Base-by-base conservation (phyloP, 495 filamentous ascomycete genomes). In the Tirmania nivea region DNA sequence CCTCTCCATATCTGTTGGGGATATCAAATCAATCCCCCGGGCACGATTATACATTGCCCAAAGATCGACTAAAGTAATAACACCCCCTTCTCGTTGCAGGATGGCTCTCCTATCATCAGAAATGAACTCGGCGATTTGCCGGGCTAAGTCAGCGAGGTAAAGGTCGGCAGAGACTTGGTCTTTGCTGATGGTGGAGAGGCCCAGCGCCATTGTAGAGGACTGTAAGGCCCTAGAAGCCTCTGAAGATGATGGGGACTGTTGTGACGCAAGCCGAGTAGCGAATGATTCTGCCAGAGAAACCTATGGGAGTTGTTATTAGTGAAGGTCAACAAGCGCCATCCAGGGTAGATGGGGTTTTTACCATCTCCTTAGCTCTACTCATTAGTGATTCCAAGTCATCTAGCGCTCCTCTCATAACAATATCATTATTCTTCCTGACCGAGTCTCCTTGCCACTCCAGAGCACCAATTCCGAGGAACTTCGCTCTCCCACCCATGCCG, bases 21-120 rank as follows among this genome's bases (percentile, higher is more conserved):
- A 93, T 56, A 96, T 81, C 9, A 99, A 73, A 64, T 99, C 92
- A 10, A 99, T 87, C 9, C 90, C 90, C 42, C 92, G 75, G 20
- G 85, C 85, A n/a, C 90, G 82, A 61, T 99, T 99, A 71, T 95
- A 95, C 35, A 94, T 75, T 8, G 90, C 87, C 90, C 90, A 99
- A 1, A 96, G 73, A 62, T 99, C 90, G 19, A 96, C 89, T 8
- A 99, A 74, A 52, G 78, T 93, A 66, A 96, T 86, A 58, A 96
- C 92, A 0, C 90, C 90, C 10, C 90, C 92, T 61, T 93, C 87
- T 52, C 74, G 79, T 53, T 74, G 77, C 20, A 99, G 67, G 10
- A 96, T 73, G 0, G 87, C 87, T 49, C 80, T 75, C 2, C 78
- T 70, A 64, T 97, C 90, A 65, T 96, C 89, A 0, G 87, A 92